Base-by-base conservation (phyloP, 1,284 basidiomycete species). In the Agroathelia rolfsii region DNA sequence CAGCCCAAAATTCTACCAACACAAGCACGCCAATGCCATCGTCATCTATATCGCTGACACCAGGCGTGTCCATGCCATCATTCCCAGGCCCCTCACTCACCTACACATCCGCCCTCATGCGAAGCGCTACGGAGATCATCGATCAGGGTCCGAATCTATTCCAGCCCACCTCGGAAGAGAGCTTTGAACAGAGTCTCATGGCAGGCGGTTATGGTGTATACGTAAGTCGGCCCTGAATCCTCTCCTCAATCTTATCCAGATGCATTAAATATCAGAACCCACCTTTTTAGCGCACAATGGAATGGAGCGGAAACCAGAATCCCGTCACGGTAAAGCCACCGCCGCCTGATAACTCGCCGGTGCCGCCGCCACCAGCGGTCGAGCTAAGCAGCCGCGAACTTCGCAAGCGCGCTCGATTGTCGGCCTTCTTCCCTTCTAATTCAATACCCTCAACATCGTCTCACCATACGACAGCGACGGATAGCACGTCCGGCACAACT, bases 81-180 rank as follows among this genome's bases (percentile, higher is more conserved):
- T n/a, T n/a, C n/a, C n/a, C n/a, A n/a, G n/a, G n/a, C n/a, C n/a
- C n/a, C n/a, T n/a, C n/a, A n/a, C n/a, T n/a, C n/a, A n/a, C n/a
- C n/a, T n/a, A n/a, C n/a, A n/a, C n/a, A n/a, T n/a, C n/a, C n/a
- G n/a, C n/a, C n/a, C n/a, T n/a, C n/a, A n/a, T n/a, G n/a, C n/a
- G n/a, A n/a, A n/a, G n/a, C n/a, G n/a, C n/a, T n/a, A n/a, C n/a
- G n/a, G n/a, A n/a, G n/a, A n/a, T n/a, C n/a, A n/a, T n/a, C n/a
- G n/a, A n/a, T n/a, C n/a, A 10, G 34, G 38, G 12, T 36, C 22
- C 12, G 23, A 74, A 72, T 42, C 50, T 85, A 20, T 83, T 85
- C 51, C 80, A 81, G 50, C 76, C 80, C 53, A 83, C 81, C 0
- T 79, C 76, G 6, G 80, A 81, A 34, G 81, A 83, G 55, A 82